phyloP scores from a whole-genome alignment of 805 yeast species.

The Lipomyces yamadae region DNA sequence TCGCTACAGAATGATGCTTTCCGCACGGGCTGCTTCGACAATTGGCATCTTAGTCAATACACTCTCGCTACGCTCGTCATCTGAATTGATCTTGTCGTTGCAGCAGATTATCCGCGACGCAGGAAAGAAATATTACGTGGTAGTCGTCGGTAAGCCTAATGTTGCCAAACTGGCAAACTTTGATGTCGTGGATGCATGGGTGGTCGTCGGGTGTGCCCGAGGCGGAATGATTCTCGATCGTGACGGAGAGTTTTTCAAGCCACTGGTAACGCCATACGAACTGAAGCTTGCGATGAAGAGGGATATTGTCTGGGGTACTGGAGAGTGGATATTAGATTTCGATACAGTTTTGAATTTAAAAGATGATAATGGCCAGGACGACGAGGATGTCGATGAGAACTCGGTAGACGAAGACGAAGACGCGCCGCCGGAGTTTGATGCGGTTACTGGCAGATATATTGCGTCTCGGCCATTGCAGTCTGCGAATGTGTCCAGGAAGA shows the following conservation, averaged over 20 bases:
- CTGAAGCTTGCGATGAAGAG: constrained; percentile 75
- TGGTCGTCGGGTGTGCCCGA: constrained; percentile 90
- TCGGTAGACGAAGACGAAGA: constrained; percentile 53
- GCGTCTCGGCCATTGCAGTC: constrained; percentile 68
- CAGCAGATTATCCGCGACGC: constrained; percentile 66
- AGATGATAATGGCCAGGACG: constrained; percentile 25
- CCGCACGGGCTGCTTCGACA: constrained; percentile 89
- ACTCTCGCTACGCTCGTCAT: constrained; percentile 76
- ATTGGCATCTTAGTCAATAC: constrained; percentile 91
- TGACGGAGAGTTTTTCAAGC: constrained; percentile 79
- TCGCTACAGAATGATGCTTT: constrained; percentile 82
- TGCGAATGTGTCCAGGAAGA: constrained; percentile 52
- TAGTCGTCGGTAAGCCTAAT: constrained; percentile 97
- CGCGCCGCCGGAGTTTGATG: constrained; percentile 73
- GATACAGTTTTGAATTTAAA: constrained; percentile 54
- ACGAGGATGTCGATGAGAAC: constrained; percentile 40
- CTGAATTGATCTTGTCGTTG: constrained; percentile 64
- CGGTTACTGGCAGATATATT: constrained; percentile 80
- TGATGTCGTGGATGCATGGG: constrained; percentile 94
- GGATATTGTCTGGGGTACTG: constrained; percentile 80
- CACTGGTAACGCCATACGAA: constrained; percentile 93
- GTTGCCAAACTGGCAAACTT: constrained; percentile 96
- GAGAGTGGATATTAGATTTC: constrained; percentile 89
- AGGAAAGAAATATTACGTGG: constrained; percentile 89
- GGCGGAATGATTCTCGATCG: constrained; percentile 88